Evolutionary conservation across 345 rosid species (phyloP).

Genomic region (Rhodamnia rubescens): DNA sequence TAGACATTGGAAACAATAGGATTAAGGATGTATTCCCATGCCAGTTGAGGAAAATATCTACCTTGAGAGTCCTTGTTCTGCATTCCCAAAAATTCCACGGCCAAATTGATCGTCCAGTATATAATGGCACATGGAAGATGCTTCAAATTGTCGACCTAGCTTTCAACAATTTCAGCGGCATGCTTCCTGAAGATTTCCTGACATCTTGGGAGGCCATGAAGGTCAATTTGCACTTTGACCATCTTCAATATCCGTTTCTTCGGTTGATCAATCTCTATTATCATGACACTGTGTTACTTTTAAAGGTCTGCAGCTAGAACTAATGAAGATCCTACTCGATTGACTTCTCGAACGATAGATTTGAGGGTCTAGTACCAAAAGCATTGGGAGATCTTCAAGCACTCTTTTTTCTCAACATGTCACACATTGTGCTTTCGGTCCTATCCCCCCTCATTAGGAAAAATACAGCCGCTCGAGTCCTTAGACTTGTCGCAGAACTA

Average conservation of each 20-base stretch:
- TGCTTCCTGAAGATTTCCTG: conserved; percentile 6
- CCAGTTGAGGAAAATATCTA: conserved; percentile 9
- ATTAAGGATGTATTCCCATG: conserved; percentile 22
- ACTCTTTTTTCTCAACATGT: conserved; percentile 8
- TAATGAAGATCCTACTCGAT: conserved; percentile 31
- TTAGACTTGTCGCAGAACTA: conserved; percentile 16
- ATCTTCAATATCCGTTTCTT: conserved; percentile 7
- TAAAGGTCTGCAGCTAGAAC: conserved; percentile 25
- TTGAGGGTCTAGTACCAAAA: conserved; percentile 23
- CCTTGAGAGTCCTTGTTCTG: conserved; percentile 31
- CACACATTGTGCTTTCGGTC: conserved; percentile 20
- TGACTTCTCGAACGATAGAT: conserved; percentile 19
- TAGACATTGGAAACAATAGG: conserved; percentile 26
- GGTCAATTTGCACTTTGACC: not conserved
- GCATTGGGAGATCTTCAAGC: conserved; percentile 7
- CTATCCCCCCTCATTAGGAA: conserved; percentile 13
- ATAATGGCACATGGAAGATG: conserved; percentile 1
- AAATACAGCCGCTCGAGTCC: conserved; percentile 10
- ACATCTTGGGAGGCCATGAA: conserved; percentile 24
- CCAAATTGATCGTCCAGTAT: conserved; percentile 2
- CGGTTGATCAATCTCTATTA: not conserved
- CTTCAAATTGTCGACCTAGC: conserved; percentile 26
- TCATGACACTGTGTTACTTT: conserved; percentile 25
- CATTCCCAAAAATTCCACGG: conserved; percentile 33
- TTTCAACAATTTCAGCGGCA: conserved; percentile 11